These are phyloP conservation scores for Aureobasidium melanogenum DNA, from an alignment of 2,329 filamentous ascomycete genomes.

Conservation along the genomic window DNA sequence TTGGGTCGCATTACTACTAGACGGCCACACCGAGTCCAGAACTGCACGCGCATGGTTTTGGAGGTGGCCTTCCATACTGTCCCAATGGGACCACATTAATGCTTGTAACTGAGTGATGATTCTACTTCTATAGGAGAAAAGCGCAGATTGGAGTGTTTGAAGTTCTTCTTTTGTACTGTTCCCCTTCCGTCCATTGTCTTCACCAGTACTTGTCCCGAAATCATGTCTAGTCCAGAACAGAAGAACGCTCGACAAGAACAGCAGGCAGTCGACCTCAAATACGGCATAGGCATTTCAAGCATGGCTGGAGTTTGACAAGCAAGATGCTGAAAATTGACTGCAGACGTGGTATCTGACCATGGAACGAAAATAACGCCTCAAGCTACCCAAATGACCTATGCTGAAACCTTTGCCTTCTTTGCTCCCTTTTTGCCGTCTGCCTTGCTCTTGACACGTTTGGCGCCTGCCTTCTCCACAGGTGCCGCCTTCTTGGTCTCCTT, in stretches of 20 bases:
- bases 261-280: not conserved
- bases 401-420: conserved; percentile 22
- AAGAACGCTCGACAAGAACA: not conserved
- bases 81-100: not conserved
- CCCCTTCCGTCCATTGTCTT: not conserved
- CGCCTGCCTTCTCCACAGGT: conserved; percentile 16
- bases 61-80: not conserved
- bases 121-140: not conserved
- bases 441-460: conserved; percentile 26
- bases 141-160: not conserved
- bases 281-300: no score
- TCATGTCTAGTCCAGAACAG: no score
- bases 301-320: not conserved
- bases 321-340: not conserved
- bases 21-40: not conserved
- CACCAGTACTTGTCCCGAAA: not conserved
- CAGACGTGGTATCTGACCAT: conserved; percentile 7
- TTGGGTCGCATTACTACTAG: not conserved
- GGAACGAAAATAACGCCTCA: conserved; percentile 3
- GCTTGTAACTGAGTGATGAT: not conserved
- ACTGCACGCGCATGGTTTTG: not conserved
- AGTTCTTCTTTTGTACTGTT: not conserved
- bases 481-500: conserved; percentile 23
- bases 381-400: not conserved
- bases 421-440: conserved; percentile 26